These are phyloP conservation scores for Aspergillus costaricaensis DNA, from an alignment of 2,329 filamentous ascomycete species.

Conservation along the genomic window DNA sequence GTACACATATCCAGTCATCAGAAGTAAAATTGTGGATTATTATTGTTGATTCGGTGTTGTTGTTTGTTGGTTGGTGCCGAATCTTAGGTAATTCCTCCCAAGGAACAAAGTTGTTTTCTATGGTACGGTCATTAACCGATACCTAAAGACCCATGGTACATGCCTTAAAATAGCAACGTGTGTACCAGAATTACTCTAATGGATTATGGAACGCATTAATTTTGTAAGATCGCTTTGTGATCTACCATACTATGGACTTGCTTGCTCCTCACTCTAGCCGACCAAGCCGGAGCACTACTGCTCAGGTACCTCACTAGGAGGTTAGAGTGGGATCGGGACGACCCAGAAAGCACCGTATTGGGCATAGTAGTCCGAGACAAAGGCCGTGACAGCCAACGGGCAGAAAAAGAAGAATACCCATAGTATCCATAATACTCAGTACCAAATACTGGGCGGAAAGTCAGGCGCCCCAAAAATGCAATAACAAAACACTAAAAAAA, in stretches of 20 bases:
- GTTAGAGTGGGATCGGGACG: not conserved
- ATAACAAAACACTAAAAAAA: no score
- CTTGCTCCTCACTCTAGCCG: not conserved
- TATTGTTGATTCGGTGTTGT: not conserved
- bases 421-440: not conserved
- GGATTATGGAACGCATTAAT: not conserved
- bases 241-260: conserved; percentile 4
- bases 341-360: not conserved
- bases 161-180: conserved; percentile 14
- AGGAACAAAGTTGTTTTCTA: not conserved
- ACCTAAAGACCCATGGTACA: conserved; percentile 6
- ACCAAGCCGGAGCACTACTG: no score
- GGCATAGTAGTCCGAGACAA: not conserved
- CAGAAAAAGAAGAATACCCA: not conserved
- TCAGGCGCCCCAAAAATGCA: conserved; percentile 13
- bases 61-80: conserved; percentile 3
- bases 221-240: not conserved
- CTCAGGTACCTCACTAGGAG: not conserved
- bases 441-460: conserved; percentile 1
- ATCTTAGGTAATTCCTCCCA: not conserved
- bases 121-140: conserved; percentile 7
- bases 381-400: not conserved
- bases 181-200: not conserved
- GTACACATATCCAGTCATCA: not conserved
- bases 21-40: not conserved